Conservation (phyloP, 2,329 filamentous ascomycete species). For the Paracoccidioides lutzii region DNA sequence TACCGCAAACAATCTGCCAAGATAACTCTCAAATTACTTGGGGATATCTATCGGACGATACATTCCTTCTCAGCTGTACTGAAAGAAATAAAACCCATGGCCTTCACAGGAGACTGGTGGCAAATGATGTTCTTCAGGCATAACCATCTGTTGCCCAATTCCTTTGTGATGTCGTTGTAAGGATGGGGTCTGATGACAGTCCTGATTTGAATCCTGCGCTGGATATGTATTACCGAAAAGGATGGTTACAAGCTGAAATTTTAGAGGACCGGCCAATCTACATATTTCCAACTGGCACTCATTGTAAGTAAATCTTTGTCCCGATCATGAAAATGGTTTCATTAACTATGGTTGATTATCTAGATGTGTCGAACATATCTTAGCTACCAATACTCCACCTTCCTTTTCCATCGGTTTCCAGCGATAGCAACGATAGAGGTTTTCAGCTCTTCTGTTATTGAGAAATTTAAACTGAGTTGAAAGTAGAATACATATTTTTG, state of each 20-base stretch:
- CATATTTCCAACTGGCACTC: neutral
- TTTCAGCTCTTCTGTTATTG: neutral
- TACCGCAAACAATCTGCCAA: neutral
- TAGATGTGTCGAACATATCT: neutral
- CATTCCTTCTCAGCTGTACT: neutral
- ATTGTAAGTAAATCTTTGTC: neutral
- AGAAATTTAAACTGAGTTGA: neutral
- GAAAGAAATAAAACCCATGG: neutral
- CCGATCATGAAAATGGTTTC: neutral
- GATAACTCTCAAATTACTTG: neutral
- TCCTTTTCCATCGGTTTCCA: neutral
- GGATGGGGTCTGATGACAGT: neutral
- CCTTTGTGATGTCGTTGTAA: neutral
- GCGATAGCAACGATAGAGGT: neutral
- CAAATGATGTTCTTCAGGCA: neutral
- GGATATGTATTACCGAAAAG: neutral
- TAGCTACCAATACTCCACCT: neutral
- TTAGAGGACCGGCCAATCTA: neutral
- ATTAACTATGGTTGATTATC: neutral
- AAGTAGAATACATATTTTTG: neutral
- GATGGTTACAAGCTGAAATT: neutral
- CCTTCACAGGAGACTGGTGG: neutral
- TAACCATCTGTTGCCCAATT: neutral
- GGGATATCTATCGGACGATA: neutral
- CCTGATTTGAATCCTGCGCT: neutral